Percentiles rank a stretch among this genome's conserved stretches.
Evolutionary conservation across 768 basidiomycete genomes (phyloP).

Genomic region (Rhodotorula diobovata): DNA sequence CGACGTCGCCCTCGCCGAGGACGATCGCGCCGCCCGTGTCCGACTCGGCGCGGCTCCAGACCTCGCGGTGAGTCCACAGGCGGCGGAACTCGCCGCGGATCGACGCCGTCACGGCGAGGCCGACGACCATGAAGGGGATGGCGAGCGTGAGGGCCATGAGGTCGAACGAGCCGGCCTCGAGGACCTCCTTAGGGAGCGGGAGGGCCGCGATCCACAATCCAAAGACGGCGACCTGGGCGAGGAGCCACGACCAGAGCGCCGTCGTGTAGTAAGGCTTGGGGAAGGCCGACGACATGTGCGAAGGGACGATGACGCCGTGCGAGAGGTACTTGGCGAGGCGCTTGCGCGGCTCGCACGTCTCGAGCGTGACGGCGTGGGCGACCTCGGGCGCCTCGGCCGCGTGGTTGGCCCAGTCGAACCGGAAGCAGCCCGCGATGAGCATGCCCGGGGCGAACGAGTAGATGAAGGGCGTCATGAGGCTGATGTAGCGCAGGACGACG

Average conservation of each 20-base stretch:
- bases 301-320: conserved; percentile 24
- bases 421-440: conserved; percentile 27
- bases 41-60: conserved; percentile 11
- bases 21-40: conserved; percentile 11
- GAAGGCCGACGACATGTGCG: background rate
- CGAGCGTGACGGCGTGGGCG: conserved; percentile 9
- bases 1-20: background rate
- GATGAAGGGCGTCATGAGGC: background rate
- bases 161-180: background rate
- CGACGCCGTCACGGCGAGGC: conserved; percentile 1
- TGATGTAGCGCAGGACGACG: conserved; percentile 12
- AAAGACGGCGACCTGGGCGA: conserved; percentile 10
- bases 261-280: conserved; percentile 23
- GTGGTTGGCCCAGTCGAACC: conserved; percentile 30
- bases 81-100: conserved; percentile 20
- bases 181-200: background rate
- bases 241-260: conserved; percentile 22
- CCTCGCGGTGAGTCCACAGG: conserved; percentile 24
- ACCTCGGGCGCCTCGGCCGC: conserved; percentile 1
- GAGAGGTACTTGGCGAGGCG: background rate
- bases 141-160: conserved; percentile 15
- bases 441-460: conserved; percentile 3
- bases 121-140: conserved; percentile 17
- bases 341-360: conserved; percentile 9
- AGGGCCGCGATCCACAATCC: conserved; percentile 8